Conservation (phyloP, 176 grass and related monocot species). For the Lolium multiflorum region DNA sequence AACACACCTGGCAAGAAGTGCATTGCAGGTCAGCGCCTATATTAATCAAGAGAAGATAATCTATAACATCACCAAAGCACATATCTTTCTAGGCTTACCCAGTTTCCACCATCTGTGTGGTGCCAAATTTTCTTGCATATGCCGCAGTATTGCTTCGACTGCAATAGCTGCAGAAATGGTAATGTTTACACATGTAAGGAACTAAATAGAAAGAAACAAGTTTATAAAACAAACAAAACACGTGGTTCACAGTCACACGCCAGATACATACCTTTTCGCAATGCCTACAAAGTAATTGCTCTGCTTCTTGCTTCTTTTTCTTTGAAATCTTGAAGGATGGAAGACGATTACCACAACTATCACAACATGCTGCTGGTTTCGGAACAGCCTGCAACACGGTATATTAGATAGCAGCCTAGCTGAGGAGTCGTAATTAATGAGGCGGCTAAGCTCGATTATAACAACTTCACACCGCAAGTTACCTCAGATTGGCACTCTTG, state of each 20-base stretch:
- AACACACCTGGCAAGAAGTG: constrained; percentile 69
- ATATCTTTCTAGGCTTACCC: constrained; percentile 58
- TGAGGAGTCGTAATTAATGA: not conserved
- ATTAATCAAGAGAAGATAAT: constrained; percentile 32
- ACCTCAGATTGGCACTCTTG: constrained; percentile 79
- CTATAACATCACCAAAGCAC: constrained; percentile 7
- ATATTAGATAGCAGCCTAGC: constrained; percentile 25
- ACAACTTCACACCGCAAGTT: constrained; percentile 16
- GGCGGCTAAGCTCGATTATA: not conserved
- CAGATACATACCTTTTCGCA: constrained; percentile 64
- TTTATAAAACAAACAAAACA: not conserved
- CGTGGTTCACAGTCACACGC: not conserved
- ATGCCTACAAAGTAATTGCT: constrained; percentile 67
- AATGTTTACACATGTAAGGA: constrained; percentile 35
- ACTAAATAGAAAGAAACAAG: not conserved
- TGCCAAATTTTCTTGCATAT: constrained; percentile 99
- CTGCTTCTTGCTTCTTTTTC: constrained; percentile 56
- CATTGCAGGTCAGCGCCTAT: not conserved
- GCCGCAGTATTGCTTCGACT: constrained; percentile 92
- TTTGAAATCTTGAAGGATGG: constrained; percentile 64
- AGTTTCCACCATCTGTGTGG: constrained; percentile 91
- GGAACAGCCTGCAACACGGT: constrained; percentile 45
- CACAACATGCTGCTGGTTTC: constrained; percentile 56
- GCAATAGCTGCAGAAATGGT: constrained; percentile 64
- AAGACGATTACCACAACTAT: constrained; percentile 64